Conservation (phyloP, 1,284 basidiomycete species). For the Neonothopanus nambi region DNA sequence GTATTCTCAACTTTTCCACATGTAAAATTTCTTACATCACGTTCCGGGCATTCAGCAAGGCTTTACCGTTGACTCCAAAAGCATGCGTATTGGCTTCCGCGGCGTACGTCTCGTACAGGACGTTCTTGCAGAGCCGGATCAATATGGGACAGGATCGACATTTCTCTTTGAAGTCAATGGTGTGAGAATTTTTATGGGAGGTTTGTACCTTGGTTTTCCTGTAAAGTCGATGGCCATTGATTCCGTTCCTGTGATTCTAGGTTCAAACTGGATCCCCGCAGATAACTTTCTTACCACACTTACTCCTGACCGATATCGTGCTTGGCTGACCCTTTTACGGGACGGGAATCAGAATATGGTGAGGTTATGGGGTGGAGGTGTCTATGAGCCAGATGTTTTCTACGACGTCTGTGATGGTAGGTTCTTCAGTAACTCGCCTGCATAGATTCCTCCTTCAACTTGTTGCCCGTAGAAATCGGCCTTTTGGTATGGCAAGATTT, state of each 20-base stretch:
- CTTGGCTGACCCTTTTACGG: slow-evolving; percentile 50
- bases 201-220: slow-evolving; percentile 23
- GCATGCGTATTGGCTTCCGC: slow-evolving; percentile 44
- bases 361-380: slow-evolving; percentile 59
- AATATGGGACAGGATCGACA: slow-evolving; percentile 42
- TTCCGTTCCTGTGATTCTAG: slow-evolving; percentile 25
- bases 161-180: slow-evolving; percentile 52
- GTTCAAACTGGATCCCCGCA: slow-evolving; percentile 51
- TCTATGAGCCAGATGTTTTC: slow-evolving; percentile 55
- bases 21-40: not conserved
- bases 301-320: slow-evolving; percentile 40
- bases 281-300: slow-evolving; percentile 47
- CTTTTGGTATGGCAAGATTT: slow-evolving; percentile 65
- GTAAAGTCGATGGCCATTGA: not conserved
- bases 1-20: slow-evolving; percentile 2
- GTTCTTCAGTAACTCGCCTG: slow-evolving; percentile 4
- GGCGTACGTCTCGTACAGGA: slow-evolving; percentile 45
- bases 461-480: slow-evolving; percentile 47
- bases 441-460: not conserved
- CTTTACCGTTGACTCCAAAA: slow-evolving; percentile 30
- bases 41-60: slow-evolving; percentile 23
- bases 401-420: slow-evolving; percentile 54
- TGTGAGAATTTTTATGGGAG: slow-evolving; percentile 48
- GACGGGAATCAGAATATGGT: slow-evolving; percentile 62
- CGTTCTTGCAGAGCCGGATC: slow-evolving; percentile 34